Percentiles rank a stretch among this genome's conserved stretches.
These are phyloP conservation scores for Penicillium cosmopolitanum DNA, from an alignment of 495 filamentous ascomycete species.

Conservation along the genomic window DNA sequence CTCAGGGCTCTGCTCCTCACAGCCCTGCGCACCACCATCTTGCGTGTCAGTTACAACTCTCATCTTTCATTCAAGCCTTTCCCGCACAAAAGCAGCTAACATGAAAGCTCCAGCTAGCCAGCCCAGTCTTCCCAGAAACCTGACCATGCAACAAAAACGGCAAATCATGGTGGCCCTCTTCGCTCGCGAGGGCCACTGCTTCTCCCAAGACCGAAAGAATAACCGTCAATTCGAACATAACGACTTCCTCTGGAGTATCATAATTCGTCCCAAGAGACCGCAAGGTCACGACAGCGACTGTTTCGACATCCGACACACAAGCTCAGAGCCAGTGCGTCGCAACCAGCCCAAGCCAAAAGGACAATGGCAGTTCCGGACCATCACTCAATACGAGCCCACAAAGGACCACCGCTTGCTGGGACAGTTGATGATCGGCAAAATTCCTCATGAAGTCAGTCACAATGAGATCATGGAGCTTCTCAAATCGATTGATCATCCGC, in stretches of 20 bases:
- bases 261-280: not conserved
- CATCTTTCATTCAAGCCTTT: no score
- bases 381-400: not conserved
- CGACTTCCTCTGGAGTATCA: constrained; percentile 1
- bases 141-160: not conserved
- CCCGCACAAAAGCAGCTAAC: no score
- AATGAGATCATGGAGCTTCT: not conserved
- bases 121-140: not conserved
- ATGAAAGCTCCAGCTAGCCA: not conserved
- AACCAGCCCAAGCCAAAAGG: not conserved
- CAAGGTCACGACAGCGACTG: not conserved
- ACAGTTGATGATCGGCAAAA: not conserved
- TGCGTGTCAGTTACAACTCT: no score
- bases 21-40: no score
- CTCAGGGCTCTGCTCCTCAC: no score
- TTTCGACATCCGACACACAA: not conserved
- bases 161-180: constrained; percentile 1
- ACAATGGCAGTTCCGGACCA: not conserved
- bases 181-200: not conserved
- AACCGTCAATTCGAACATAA: not conserved
- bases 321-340: not conserved
- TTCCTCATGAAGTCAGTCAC: not conserved
- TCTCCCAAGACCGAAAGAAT: not conserved
- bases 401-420: not conserved
- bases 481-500: not conserved